phyloP scores from a whole-genome alignment of 768 basidiomycete species.

The Suillus sp. region DNA sequence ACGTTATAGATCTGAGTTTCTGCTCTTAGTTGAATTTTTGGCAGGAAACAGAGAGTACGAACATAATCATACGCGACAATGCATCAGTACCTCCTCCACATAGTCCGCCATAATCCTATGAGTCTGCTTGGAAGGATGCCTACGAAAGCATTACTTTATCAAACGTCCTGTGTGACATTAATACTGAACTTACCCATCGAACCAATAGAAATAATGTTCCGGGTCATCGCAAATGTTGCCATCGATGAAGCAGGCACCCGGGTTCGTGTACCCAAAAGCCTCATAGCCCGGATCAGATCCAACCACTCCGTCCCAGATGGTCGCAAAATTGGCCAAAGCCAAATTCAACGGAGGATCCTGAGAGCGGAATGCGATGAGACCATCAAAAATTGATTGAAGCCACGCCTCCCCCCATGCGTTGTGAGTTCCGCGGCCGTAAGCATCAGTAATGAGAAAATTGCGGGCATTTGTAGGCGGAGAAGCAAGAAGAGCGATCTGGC shows the following conservation, averaged over 20 bases:
- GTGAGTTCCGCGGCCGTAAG: conserved; percentile 49
- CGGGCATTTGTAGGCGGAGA: conserved; percentile 52
- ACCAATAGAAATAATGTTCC: conserved; percentile 56
- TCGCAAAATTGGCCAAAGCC: conserved; percentile 49
- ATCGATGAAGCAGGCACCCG: conserved; percentile 36
- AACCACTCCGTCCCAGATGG: conserved; percentile 53
- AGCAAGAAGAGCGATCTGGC: conserved; percentile 48
- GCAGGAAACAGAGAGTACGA: background rate
- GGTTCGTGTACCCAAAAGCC: conserved; percentile 52
- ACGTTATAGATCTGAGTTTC: background rate
- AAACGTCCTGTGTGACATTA: background rate
- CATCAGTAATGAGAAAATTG: conserved; percentile 51
- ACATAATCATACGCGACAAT: conserved; percentile 26
- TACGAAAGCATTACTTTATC: conserved; percentile 17
- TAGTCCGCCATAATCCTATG: conserved; percentile 57
- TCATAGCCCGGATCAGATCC: conserved; percentile 43
- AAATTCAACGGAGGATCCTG: conserved; percentile 37
- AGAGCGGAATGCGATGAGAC: conserved; percentile 39
- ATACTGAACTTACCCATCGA: conserved; percentile 42
- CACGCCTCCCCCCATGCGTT: conserved; percentile 46
- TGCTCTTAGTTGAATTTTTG: background rate
- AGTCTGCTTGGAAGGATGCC: conserved; percentile 53
- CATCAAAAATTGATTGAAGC: conserved; percentile 48
- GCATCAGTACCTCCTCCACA: conserved; percentile 41
- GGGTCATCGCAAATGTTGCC: conserved; percentile 42